These are phyloP conservation scores for Eucalyptus shirleyi DNA, from an alignment of 345 rosid genomes.

Conservation along the genomic window DNA sequence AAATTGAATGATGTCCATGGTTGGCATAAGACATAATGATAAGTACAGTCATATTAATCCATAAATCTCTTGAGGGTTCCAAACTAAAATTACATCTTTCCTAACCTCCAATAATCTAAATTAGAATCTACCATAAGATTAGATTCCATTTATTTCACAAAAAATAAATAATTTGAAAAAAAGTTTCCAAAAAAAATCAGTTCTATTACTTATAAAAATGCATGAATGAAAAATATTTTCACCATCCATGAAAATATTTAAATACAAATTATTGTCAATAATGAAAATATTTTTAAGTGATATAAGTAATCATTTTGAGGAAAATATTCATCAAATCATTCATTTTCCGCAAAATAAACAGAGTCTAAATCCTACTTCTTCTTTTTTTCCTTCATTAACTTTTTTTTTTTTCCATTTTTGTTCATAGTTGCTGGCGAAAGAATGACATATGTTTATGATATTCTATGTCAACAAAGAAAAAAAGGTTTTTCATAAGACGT, in stretches of 20 bases:
- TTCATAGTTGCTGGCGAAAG: not conserved
- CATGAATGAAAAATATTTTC: rapidly evolving
- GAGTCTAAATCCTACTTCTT: not conserved
- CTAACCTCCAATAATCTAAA: not conserved
- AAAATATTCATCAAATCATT: not conserved
- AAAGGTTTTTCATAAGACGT: not conserved
- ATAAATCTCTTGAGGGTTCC: not conserved
- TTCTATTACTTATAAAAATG: not conserved
- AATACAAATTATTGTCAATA: too few species aligned
- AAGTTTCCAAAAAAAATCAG: rapidly evolving
- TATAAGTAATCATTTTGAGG: not conserved
- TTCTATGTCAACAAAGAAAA: not conserved
- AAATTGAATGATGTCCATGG: not conserved
- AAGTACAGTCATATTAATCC: not conserved
- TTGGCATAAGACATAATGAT: not conserved
- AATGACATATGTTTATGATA: not conserved
- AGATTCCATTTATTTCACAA: not conserved
- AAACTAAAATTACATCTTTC: not conserved
- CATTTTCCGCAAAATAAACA: rapidly evolving
- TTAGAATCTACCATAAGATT: not conserved
- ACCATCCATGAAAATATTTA: not conserved
- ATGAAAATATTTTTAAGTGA: not conserved
- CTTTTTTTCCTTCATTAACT: not conserved
- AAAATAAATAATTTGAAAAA: not conserved
- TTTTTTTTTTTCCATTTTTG: not conserved